Evolutionary conservation across 75 land plant genomes (phyloP).

Genomic region (Selaginella tamariscina): DNA sequence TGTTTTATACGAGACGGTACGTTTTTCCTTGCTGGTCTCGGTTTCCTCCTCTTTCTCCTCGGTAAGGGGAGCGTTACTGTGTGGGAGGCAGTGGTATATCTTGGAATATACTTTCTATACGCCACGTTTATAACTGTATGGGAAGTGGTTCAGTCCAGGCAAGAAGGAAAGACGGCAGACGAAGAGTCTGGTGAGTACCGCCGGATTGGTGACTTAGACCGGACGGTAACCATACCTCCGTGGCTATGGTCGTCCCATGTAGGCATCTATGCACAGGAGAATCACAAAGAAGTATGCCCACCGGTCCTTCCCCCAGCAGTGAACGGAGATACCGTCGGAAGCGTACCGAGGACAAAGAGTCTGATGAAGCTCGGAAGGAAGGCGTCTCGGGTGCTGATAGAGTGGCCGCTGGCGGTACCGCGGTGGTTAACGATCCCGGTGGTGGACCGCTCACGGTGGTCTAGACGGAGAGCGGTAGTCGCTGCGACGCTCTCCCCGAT

Average conservation of each 20-base stretch:
- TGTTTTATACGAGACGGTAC: background rate
- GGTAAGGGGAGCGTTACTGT: background rate
- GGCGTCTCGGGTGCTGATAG: background rate
- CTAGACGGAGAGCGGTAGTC: background rate
- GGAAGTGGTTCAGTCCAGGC: background rate
- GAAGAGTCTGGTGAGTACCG: background rate
- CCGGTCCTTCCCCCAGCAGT: background rate
- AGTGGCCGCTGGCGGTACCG: conserved; percentile 4
- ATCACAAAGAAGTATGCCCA: background rate
- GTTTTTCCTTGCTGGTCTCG: background rate
- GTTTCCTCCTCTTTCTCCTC: background rate
- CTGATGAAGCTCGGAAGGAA: background rate
- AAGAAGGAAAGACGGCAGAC: background rate
- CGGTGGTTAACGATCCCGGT: background rate
- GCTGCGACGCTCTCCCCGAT: background rate
- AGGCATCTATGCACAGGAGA: background rate
- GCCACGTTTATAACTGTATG: background rate
- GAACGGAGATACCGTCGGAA: background rate
- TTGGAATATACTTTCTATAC: background rate
- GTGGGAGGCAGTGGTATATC: background rate
- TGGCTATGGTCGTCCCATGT: background rate
- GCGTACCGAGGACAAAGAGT: background rate
- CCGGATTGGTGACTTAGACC: background rate
- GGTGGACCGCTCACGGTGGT: background rate
- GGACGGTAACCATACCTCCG: background rate